Conservation (phyloP, 176 grass and related monocot species). For the Poa annua region DNA sequence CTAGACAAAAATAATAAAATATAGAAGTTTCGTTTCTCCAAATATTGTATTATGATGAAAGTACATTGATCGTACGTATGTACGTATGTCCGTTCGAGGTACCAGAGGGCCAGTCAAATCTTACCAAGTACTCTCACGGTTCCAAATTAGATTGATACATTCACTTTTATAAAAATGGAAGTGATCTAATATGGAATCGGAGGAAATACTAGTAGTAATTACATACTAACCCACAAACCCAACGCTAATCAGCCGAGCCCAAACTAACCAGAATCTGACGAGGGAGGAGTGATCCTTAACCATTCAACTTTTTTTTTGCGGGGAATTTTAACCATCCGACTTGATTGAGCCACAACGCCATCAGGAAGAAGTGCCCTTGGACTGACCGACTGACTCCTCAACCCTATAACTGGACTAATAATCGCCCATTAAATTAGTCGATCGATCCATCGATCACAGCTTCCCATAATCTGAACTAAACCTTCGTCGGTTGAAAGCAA, state of each 20-base stretch:
- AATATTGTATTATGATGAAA: neutral
- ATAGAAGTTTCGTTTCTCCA: neutral
- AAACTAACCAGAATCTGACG: no score
- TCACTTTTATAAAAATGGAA: no score
- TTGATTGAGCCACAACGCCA: neutral
- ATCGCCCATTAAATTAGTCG: neutral
- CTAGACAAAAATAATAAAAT: neutral
- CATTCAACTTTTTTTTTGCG: no score
- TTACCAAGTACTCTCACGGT: neutral
- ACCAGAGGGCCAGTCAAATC: slow-evolving; percentile 19
- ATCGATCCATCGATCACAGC: neutral
- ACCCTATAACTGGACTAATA: no score
- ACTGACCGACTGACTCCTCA: neutral
- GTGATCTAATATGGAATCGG: no score
- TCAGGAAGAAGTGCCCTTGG: neutral
- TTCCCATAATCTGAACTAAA: neutral
- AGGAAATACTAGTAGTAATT: neutral
- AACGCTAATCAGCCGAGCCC: neutral
- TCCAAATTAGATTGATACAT: no score
- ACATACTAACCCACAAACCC: neutral
- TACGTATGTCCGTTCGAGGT: slow-evolving; percentile 38
- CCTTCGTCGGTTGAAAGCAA: slow-evolving; percentile 23
- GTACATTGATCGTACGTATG: slow-evolving; percentile 3
- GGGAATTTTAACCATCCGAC: slow-evolving; percentile 21
- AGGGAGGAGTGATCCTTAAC: no score